Evolutionary conservation across 805 yeast species (phyloP).

Genomic region (Blastobotrys americana): DNA sequence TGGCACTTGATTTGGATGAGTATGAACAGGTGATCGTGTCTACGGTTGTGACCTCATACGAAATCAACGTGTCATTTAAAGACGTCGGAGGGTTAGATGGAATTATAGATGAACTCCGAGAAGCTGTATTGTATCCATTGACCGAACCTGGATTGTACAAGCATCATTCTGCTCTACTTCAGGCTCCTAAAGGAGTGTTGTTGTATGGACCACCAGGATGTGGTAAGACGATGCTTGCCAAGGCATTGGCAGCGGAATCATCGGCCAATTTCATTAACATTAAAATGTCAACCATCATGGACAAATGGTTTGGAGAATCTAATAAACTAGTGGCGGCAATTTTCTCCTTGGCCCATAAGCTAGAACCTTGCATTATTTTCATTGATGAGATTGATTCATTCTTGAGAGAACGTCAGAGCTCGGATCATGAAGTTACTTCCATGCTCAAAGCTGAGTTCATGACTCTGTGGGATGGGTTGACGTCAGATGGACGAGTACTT

Average conservation of each 20-base stretch:
- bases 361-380: constrained; percentile 91
- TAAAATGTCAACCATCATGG: constrained; percentile 90
- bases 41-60: constrained; percentile 77
- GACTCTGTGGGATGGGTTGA: constrained; percentile 95
- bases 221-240: constrained; percentile 96
- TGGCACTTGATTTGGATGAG: constrained; percentile 46
- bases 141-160: constrained; percentile 66
- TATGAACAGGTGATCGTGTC: constrained; percentile 76
- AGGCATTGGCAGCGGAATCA: constrained; percentile 86
- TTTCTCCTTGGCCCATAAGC: constrained; percentile 78
- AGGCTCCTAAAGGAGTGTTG: constrained; percentile 91
- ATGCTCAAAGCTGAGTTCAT: constrained; percentile 92
- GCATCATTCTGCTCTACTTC: constrained; percentile 59
- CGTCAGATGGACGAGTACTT: constrained; percentile 68
- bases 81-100: constrained; percentile 87
- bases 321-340: constrained; percentile 91
- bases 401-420: constrained; percentile 71
- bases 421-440: constrained; percentile 93
- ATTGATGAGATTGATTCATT: constrained; percentile 96
- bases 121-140: constrained; percentile 81
- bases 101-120: constrained; percentile 78
- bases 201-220: constrained; percentile 96
- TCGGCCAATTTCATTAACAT: constrained; percentile 88
- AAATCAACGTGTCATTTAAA: constrained; percentile 63
- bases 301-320: constrained; percentile 96